Conservation (phyloP, 345 rosid genomes). For the Sisymbrium altissimum region DNA sequence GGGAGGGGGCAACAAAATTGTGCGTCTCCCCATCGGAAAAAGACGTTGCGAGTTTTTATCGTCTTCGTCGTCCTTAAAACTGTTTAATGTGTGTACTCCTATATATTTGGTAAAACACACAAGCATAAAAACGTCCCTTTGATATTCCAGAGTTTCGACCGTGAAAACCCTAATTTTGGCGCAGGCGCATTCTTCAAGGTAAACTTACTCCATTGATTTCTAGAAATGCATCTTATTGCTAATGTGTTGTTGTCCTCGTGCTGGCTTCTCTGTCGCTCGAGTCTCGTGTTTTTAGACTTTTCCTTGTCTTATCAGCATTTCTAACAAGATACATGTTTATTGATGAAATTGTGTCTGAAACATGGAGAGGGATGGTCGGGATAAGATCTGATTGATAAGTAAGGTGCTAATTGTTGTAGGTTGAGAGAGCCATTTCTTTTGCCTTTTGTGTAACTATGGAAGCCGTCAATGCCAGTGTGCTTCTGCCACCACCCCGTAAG, state of each 20-base stretch:
- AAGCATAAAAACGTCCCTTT: background rate
- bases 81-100: too few species aligned
- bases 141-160: background rate
- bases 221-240: background rate
- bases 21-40: too few species aligned
- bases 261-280: background rate
- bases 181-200: slow-evolving; percentile 8
- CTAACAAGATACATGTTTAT: too few species aligned
- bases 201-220: background rate
- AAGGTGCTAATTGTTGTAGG: too few species aligned
- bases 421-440: too few species aligned
- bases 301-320: too few species aligned
- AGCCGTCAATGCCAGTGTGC: background rate
- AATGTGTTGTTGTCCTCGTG: background rate
- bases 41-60: background rate
- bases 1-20: background rate
- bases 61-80: background rate
- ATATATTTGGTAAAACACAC: too few species aligned
- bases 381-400: too few species aligned
- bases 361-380: too few species aligned
- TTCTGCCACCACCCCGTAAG: background rate
- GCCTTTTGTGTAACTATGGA: slow-evolving; percentile 3
- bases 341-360: too few species aligned
- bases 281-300: background rate
- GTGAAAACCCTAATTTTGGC: slow-evolving; percentile 24